Base-by-base conservation (phyloP, 371 early-diverging fungal species). In the Parasitella parasitica region DNA sequence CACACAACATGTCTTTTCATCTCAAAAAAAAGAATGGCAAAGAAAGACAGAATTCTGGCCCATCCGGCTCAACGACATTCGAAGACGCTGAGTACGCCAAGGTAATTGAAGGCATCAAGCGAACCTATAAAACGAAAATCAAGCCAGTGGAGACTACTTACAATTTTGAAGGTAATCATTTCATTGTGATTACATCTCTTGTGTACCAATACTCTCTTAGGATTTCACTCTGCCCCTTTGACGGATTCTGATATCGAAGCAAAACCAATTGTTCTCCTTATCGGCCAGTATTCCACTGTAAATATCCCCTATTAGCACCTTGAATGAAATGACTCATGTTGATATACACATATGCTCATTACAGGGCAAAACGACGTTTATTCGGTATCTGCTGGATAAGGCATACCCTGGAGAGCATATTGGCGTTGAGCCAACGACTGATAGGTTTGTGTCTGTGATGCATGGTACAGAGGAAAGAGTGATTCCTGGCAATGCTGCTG, bases 341-440 rank as follows among this genome's bases (percentile, higher is more conserved):
- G 5, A 32, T 32, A 32, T 32, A 2, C 32, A 2, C n/a, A n/a
- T n/a, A n/a, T n/a, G n/a, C n/a, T n/a, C n/a, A n/a, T n/a, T 52
- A 41, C 69, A 85, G 86, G 93, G 93, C 48, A 94, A 94, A 73
- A 91, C 92, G 0, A 92, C 93, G 2, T 93, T 94, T 72, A 89
- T 94, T 54, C 88, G 91, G 54, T 85, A 94, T 58, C 71, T 94
- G 20, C 77, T 93, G 36, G 94, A 89, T 51, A 86, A 86, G 54
- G 83, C 87, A n/a, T 94, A 94, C 64, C 94, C 93, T 7, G 95
- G 94, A 32, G 81, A 88, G 18, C 92, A 93, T 65, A 89, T 94
- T 61, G 95, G 94, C n/a, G 91, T 92, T 9, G 95, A 94, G 59
- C 94, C 94, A 11, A 89, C 89, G 2, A 94, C 95, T 2, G 95